Evolutionary conservation across 1,284 basidiomycete genomes (phyloP).

Genomic region (Heterobasidion irregulare): DNA sequence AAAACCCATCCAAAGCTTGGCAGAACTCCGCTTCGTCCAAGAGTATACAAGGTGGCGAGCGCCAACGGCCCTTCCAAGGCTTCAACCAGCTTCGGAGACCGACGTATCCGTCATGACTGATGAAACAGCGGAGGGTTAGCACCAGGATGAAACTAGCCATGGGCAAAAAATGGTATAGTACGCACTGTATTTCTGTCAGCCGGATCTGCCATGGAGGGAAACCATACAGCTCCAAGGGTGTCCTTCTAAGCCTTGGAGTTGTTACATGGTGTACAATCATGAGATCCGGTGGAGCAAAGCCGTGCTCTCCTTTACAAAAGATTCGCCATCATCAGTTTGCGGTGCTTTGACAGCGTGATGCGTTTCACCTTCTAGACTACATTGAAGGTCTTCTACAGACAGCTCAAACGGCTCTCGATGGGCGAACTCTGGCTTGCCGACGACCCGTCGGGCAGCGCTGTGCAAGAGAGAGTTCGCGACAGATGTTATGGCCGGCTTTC

Average conservation of each 20-base stretch:
- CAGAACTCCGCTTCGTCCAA: slow-evolving; percentile 52
- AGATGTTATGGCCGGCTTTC: slow-evolving; percentile 28
- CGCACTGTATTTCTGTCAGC: slow-evolving; percentile 70
- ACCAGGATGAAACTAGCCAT: neutral
- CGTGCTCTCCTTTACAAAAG: slow-evolving; percentile 25
- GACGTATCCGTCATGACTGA: slow-evolving; percentile 9
- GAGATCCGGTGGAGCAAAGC: slow-evolving; percentile 60
- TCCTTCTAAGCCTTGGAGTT: slow-evolving; percentile 23
- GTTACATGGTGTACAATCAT: slow-evolving; percentile 60
- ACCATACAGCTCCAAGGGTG: slow-evolving; percentile 56
- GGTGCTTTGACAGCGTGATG: slow-evolving; percentile 16
- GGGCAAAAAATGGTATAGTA: slow-evolving; percentile 4
- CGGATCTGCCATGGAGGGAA: slow-evolving; percentile 76
- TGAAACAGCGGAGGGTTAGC: neutral
- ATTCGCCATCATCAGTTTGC: neutral
- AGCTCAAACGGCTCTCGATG: slow-evolving; percentile 21
- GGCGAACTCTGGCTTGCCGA: slow-evolving; percentile 2
- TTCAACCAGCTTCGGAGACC: slow-evolving; percentile 5
- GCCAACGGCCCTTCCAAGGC: slow-evolving; percentile 2
- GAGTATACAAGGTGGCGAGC: slow-evolving; percentile 10
- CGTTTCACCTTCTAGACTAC: slow-evolving; percentile 48
- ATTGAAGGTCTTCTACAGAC: slow-evolving; percentile 37
- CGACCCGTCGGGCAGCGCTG: neutral
- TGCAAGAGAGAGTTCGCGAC: slow-evolving; percentile 15
- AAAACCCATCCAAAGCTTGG: slow-evolving; percentile 61